Percentiles rank a stretch among this genome's conserved stretches.
These are phyloP conservation scores for Phaseolus lunatus DNA, from an alignment of 306 rosid genomes.

Conservation along the genomic window DNA sequence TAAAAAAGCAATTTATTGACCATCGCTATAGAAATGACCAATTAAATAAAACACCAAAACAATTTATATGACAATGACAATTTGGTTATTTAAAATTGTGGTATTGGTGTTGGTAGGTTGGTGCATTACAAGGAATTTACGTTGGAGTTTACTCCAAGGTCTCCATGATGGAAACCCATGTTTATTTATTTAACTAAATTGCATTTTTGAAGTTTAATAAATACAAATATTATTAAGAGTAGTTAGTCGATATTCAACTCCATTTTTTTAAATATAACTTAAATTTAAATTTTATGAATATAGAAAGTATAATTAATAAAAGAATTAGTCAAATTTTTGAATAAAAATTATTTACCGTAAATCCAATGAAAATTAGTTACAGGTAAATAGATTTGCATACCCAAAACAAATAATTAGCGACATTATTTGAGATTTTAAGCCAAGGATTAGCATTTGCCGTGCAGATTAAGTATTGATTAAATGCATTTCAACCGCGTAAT, in stretches of 20 bases:
- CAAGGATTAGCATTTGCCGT: slow-evolving; percentile 27
- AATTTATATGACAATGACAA: neutral
- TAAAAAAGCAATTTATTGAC: neutral
- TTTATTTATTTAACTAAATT: neutral
- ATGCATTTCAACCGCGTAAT: neutral
- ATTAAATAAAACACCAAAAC: neutral
- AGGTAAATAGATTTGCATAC: no score
- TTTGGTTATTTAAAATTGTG: neutral
- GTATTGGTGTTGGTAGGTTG: neutral
- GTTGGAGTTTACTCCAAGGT: slow-evolving; percentile 11
- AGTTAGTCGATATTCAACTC: no score
- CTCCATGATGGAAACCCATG: neutral
- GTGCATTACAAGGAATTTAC: slow-evolving; percentile 31
- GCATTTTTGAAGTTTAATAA: neutral
- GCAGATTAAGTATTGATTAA: neutral
- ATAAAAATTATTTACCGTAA: no score
- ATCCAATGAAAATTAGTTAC: no score
- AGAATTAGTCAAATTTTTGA: no score
- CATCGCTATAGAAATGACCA: neutral
- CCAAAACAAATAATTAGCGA: no score
- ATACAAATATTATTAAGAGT: no score
- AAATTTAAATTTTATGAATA: no score
- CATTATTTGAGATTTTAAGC: no score
- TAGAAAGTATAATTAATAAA: no score
- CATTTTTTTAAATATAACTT: no score